Conservation (phyloP, 768 basidiomycete species). For the Dioszegia hungarica region DNA sequence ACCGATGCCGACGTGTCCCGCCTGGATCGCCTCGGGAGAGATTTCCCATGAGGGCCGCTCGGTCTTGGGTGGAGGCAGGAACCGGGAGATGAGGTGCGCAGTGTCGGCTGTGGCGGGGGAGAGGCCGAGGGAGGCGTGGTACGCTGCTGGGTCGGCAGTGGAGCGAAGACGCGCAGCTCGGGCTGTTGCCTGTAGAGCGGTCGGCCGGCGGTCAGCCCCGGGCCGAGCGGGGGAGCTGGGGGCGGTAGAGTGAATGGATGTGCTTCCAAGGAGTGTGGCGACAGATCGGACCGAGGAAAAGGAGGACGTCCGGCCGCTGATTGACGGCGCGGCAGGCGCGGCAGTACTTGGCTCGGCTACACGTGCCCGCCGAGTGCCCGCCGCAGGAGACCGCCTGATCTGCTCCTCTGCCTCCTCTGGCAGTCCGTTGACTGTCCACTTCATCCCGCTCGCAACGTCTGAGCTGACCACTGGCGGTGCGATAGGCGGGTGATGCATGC, state of each 20-base stretch:
- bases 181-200: slow-evolving; percentile 26
- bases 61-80: slow-evolving; percentile 28
- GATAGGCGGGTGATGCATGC: slow-evolving; percentile 36
- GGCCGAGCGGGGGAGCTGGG: slow-evolving; percentile 6
- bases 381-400: background rate
- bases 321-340: background rate
- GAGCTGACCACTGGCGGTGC: slow-evolving; percentile 32
- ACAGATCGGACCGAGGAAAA: slow-evolving; percentile 2
- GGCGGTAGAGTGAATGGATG: background rate
- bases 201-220: slow-evolving; percentile 19
- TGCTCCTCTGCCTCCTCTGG: slow-evolving; percentile 11
- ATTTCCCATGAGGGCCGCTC: slow-evolving; percentile 34
- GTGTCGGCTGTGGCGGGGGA: slow-evolving; percentile 35
- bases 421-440: slow-evolving; percentile 20
- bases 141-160: slow-evolving; percentile 31
- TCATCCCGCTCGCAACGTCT: slow-evolving; percentile 24
- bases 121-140: slow-evolving; percentile 37
- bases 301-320: background rate
- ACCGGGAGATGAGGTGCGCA: slow-evolving; percentile 36
- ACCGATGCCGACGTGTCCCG: slow-evolving; percentile 13
- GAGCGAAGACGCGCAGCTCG: slow-evolving; percentile 25
- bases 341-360: background rate
- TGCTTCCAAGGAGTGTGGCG: background rate
- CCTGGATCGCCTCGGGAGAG: background rate
- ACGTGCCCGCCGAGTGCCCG: background rate